These are phyloP conservation scores for Amyloporia xantha DNA, from an alignment of 768 basidiomycete genomes.

Conservation along the genomic window DNA sequence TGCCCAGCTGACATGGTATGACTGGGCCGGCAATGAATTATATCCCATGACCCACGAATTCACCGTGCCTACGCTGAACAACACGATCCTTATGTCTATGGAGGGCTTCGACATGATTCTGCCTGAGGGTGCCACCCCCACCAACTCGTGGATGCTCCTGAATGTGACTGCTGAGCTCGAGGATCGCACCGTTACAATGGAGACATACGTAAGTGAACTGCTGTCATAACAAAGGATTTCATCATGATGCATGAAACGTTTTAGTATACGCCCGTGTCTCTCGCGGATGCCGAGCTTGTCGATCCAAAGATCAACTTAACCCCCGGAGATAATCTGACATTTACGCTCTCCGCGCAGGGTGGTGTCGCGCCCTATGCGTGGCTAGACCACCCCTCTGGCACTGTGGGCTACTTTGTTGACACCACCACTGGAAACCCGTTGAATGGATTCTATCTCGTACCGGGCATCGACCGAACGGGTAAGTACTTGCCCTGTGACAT, in stretches of 20 bases:
- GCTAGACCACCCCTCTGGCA: conserved; percentile 52
- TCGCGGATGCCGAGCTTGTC: conserved; percentile 39
- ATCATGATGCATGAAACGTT: not conserved
- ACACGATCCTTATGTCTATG: conserved; percentile 35
- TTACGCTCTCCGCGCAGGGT: conserved; percentile 45
- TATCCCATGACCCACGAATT: conserved; percentile 33
- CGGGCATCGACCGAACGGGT: conserved; percentile 48
- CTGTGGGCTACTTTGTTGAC: conserved; percentile 47
- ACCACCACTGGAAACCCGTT: conserved; percentile 31
- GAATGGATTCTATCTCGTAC: conserved; percentile 52
- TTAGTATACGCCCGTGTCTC: conserved; percentile 47
- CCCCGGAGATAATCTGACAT: conserved; percentile 30
- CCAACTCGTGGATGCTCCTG: conserved; percentile 46
- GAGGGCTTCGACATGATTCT: conserved; percentile 39
- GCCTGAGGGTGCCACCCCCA: conserved; percentile 32
- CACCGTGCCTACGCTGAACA: conserved; percentile 42
- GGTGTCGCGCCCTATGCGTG: conserved; percentile 55
- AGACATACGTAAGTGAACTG: conserved; percentile 42
- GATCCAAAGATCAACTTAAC: conserved; percentile 42
- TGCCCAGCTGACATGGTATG: conserved; percentile 52
- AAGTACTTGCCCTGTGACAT: conserved; percentile 12
- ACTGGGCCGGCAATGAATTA: conserved; percentile 41
- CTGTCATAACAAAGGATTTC: not conserved
- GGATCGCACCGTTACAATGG: conserved; percentile 36
- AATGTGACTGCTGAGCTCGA: conserved; percentile 42